phyloP scores from a whole-genome alignment of 371 early-diverging fungal species.

The Mucor plumbeus region DNA sequence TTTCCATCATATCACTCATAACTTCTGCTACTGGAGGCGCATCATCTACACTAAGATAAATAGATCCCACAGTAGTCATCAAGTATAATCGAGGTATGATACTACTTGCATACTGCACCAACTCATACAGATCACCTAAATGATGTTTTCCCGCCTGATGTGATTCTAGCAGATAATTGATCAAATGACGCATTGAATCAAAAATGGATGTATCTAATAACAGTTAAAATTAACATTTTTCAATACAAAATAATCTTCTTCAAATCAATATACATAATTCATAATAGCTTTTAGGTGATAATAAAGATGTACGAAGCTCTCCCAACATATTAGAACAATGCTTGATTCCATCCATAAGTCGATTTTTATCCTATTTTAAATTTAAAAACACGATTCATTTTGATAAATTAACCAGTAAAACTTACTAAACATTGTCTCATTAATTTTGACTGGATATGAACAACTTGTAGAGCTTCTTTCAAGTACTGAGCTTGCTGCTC shows the following conservation, averaged over 20 bases:
- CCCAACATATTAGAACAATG: conserved; percentile 93
- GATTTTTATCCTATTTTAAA: conserved; percentile 74
- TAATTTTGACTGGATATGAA: conserved; percentile 87
- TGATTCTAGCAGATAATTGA: conserved; percentile 81
- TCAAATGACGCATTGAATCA: conserved; percentile 88
- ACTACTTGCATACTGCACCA: conserved; percentile 95
- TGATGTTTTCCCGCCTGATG: conserved; percentile 84
- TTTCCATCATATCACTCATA: conserved; percentile 97
- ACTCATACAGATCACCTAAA: conserved; percentile 92
- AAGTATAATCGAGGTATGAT: conserved; percentile 94
- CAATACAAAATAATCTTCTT: background rate
- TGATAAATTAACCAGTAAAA: background rate
- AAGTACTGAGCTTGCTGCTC: conserved; percentile 86
- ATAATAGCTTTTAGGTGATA: conserved; percentile 95
- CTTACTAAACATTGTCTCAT: conserved; percentile 89
- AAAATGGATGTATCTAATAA: conserved; percentile 90
- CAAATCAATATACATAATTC: conserved; percentile 79
- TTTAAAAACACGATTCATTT: background rate
- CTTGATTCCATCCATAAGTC: conserved; percentile 92
- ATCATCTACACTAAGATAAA: conserved; percentile 84
- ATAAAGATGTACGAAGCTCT: conserved; percentile 88
- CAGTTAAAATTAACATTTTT: background rate
- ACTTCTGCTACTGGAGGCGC: conserved; percentile 92
- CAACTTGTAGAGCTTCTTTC: conserved; percentile 83
- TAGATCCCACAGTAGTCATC: conserved; percentile 96